Evolutionary conservation across 441 rosid genomes (phyloP), one percentile per base, ranked within the genome.

Genomic region (Erodium moschatum): DNA sequence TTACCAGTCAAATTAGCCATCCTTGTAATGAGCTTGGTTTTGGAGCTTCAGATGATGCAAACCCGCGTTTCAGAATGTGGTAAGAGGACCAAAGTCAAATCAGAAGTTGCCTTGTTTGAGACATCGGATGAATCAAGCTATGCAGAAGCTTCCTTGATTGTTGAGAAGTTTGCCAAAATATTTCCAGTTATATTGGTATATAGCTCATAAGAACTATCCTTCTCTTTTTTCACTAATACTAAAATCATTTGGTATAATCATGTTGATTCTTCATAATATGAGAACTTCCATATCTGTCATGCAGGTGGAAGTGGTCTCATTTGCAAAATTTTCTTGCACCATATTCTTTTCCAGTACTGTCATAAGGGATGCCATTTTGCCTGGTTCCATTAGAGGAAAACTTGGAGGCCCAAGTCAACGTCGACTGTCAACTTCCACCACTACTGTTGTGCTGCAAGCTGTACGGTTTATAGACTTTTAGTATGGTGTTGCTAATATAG

Each of bases 391-490:
- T 40, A 81, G 70, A 72, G 99, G 99, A 78, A 91, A 83, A 80
- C 90, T 94, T 70, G 99, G 97, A 64, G 99, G 99, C 44, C 99
- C 92, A 67, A 94, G 97, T 88, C 99, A 89, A 81, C 94, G 97
- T 7, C 88, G 99, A 63, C 77, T 94, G 79, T 81, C 96, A 21
- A 73, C 81, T 74, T 82, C 85, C 67, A 81, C 81, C 69, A 83
- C 95, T 63, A 81, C 94, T 72, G 76, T 82, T 72, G 93, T 88
- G 69, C 78, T 94, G 78, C 87, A 86, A 85, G 91, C 97, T 75
- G 99, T 91, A 91, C 78, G 81, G 52, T 78, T 67, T 66, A 70
- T 75, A 11, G 10, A 60, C 44, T 16, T 33, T 62, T 24, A 24
- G 27, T 24, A 24, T 24, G 27, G 27, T 24, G 27, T 24, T 24